Evolutionary conservation across 768 basidiomycete species (phyloP).

Genomic region (Tulasnella sp.): DNA sequence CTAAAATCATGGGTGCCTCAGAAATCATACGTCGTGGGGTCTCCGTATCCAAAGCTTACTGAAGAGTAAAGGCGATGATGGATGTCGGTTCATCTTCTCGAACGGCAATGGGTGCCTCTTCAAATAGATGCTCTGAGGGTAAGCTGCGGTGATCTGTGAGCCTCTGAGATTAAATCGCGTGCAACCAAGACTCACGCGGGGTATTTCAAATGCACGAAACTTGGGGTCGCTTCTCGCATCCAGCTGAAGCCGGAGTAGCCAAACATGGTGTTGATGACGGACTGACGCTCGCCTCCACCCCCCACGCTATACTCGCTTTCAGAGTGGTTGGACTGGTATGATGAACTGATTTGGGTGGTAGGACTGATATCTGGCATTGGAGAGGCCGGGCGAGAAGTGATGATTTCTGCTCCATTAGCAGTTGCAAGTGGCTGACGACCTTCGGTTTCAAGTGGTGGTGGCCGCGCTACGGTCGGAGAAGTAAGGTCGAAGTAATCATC

Average conservation of each 20-base stretch:
- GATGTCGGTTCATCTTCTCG: constrained; percentile 96
- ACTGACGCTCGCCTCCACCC: background rate
- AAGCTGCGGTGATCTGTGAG: background rate
- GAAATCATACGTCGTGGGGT: background rate
- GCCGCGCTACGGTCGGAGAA: background rate
- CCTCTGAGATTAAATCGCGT: background rate
- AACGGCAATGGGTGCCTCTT: constrained; percentile 89
- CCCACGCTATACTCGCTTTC: constrained; percentile 10
- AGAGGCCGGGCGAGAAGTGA: constrained; percentile 5
- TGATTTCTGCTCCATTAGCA: background rate
- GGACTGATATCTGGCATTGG: background rate
- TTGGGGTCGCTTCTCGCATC: constrained; percentile 14
- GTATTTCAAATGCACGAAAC: constrained; percentile 14
- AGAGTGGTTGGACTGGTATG: constrained; percentile 1
- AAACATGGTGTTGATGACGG: constrained; percentile 12
- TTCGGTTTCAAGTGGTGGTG: background rate
- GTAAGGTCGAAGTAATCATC: background rate
- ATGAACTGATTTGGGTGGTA: background rate
- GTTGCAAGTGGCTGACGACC: background rate
- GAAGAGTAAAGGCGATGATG: constrained; percentile 88
- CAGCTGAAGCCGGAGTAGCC: constrained; percentile 15
- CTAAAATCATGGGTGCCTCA: constrained; percentile 29
- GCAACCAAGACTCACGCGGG: constrained; percentile 12
- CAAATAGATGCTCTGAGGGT: constrained; percentile 70
- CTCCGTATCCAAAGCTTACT: constrained; percentile 35